A percentile compares a stretch with the other conserved stretches of the same genome.
Conservation (phyloP, 148 eudicot species). For the Rhododendron kiyosumense region DNA sequence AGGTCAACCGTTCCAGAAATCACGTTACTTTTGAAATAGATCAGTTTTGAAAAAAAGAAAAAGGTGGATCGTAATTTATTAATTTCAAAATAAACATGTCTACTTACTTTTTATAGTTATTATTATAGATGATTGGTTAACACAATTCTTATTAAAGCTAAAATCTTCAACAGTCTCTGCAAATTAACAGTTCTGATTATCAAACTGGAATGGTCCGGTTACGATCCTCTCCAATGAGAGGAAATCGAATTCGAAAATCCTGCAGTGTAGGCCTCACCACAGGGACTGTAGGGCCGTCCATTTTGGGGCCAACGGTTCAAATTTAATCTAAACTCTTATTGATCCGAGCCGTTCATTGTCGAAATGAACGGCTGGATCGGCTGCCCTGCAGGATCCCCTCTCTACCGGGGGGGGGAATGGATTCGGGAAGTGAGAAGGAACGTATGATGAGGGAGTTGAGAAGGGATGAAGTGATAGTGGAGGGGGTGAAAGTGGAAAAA, state of each 20-base stretch:
- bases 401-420: too few relatives aligned
- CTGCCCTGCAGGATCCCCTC: too few relatives aligned
- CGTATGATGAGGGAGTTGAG: not conserved
- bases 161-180: too few relatives aligned
- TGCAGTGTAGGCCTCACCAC: too few relatives aligned
- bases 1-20: not conserved
- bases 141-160: not conserved
- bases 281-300: too few relatives aligned
- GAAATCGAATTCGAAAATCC: not conserved
- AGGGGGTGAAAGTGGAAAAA: conserved; percentile 15
- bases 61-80: not conserved
- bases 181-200: not conserved
- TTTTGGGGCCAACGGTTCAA: too few relatives aligned
- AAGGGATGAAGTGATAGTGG: not conserved
- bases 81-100: not conserved
- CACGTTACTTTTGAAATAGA: not conserved
- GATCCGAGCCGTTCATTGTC: too few relatives aligned
- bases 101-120: not conserved
- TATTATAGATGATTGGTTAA: too few relatives aligned
- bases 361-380: too few relatives aligned
- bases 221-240: not conserved
- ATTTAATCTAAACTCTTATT: too few relatives aligned
- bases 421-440: too few relatives aligned
- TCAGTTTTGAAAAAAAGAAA: not conserved
- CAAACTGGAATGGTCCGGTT: not conserved